Evolutionary conservation across 2,329 filamentous ascomycete genomes (phyloP).

Genomic region (Parastagonospora avenae): DNA sequence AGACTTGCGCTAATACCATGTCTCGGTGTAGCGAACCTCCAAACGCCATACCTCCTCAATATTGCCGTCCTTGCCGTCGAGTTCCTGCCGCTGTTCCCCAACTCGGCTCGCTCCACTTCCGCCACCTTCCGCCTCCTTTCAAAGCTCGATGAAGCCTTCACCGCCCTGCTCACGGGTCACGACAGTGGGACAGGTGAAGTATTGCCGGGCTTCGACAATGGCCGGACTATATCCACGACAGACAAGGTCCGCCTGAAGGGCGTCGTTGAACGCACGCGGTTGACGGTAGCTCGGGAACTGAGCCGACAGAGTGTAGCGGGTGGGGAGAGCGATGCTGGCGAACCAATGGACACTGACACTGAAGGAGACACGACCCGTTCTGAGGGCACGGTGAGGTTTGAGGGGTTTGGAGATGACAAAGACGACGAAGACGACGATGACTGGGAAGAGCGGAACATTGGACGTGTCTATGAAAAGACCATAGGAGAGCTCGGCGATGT

Average conservation of each 20-base stretch:
- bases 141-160: constrained; percentile 85
- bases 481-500: constrained; percentile 74
- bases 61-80: constrained; percentile 74
- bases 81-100: constrained; percentile 74
- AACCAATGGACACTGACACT: constrained; percentile 39
- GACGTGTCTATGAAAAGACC: constrained; percentile 78
- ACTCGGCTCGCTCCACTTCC: constrained; percentile 66
- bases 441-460: constrained; percentile 45
- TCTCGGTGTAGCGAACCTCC: constrained; percentile 66
- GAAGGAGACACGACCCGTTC: constrained; percentile 31
- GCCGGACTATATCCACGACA: constrained; percentile 71
- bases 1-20: constrained; percentile 1
- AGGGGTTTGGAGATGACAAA: constrained; percentile 51
- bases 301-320: constrained; percentile 57
- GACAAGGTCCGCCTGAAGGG: constrained; percentile 89
- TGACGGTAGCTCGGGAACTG: constrained; percentile 72
- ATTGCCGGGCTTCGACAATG: constrained; percentile 72
- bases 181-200: constrained; percentile 68
- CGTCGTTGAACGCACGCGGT: constrained; percentile 75
- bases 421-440: constrained; percentile 49
- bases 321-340: constrained; percentile 28
- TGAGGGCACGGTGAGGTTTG: constrained; percentile 32
- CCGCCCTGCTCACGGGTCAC: constrained; percentile 71
- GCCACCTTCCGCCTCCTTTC: constrained; percentile 72
- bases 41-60: constrained; percentile 82